Base-by-base conservation (phyloP, 1,284 basidiomycete species). In the Ustilago curta region DNA sequence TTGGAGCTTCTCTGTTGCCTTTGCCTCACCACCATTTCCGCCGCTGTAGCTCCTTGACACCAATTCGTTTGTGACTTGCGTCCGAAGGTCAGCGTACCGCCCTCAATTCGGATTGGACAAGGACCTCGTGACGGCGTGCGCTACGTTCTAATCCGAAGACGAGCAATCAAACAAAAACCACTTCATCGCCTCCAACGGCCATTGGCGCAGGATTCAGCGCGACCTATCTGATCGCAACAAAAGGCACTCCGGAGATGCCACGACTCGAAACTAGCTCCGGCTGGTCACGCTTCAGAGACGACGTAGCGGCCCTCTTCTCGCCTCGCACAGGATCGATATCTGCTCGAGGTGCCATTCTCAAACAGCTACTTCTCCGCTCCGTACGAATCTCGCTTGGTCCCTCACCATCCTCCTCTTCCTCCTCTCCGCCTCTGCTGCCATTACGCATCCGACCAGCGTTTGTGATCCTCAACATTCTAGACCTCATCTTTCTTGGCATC, bases 371-470 rank as follows among this genome's bases (percentile, higher is more conserved):
- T 11, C 54, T 77, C 8, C 66, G 71, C 6, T 79, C 68, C 4
- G 69, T 77, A 21, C 68, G 70, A 12, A 42, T 75, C 23, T 49
- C 64, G 27, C 44, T 65, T 18, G 52, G 16, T 19, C 12, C 9
- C 32, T 50, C 42, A n/a, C 42, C 48, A 9, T 12, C 27, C 19
- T 18, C 60, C 2, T 21, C 59, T 18, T 16, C 44, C n/a, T 37
- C 45, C 9, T 50, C 50, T 19, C 9, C 55, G 5, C 65, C 62
- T 1, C 14, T 64, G 8, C 56, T 82, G 0, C 82, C 82, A 11
- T 59, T 83, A 2, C 67, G 81, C 9, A 55, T 84, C 18, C 67
- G 82, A 14, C 82, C 82, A 0, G 74, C 73, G 0, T 70, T 84
- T n/a, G 47, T 82, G 1, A 16, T 78, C 16, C 48, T 81, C 47